Conservation (phyloP, 2,329 filamentous ascomycete genomes). For the Neofusicoccum parvum region DNA sequence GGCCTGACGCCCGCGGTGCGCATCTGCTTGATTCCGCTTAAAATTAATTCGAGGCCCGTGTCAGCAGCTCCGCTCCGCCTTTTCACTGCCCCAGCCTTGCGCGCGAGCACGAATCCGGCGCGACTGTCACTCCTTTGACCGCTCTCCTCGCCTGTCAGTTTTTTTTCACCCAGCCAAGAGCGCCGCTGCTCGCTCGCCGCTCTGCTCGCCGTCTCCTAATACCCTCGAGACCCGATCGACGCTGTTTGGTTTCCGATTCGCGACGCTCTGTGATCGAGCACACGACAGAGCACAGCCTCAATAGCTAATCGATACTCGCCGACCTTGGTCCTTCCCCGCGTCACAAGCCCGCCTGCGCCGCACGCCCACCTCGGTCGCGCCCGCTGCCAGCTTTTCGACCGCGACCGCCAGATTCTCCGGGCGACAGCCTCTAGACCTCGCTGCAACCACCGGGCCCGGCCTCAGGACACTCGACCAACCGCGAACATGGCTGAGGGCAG, state of each 20-base stretch:
- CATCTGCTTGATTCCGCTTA: not conserved
- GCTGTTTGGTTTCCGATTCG: not conserved
- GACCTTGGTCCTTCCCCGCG: not conserved
- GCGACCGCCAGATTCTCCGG: not conserved
- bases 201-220: not conserved
- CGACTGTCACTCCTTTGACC: conserved; percentile 18
- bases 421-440: not conserved
- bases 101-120: conserved; percentile 12
- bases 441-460: not conserved
- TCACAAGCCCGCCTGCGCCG: conserved; percentile 1
- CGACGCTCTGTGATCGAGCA: conserved; percentile 4
- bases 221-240: not conserved
- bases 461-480: not conserved
- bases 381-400: not conserved
- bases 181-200: not conserved
- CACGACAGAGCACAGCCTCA: conserved; percentile 9
- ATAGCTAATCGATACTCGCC: not conserved
- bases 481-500: conserved; percentile 38
- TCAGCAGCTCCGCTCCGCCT: conserved; percentile 16
- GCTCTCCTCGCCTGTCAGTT: conserved; percentile 1
- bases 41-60: conserved; percentile 15
- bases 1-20: not conserved
- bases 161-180: not conserved
- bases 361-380: not conserved
- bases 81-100: conserved; percentile 17